Conservation (phyloP, 257 asterid genomes). For the Voacanga thouarsii region DNA sequence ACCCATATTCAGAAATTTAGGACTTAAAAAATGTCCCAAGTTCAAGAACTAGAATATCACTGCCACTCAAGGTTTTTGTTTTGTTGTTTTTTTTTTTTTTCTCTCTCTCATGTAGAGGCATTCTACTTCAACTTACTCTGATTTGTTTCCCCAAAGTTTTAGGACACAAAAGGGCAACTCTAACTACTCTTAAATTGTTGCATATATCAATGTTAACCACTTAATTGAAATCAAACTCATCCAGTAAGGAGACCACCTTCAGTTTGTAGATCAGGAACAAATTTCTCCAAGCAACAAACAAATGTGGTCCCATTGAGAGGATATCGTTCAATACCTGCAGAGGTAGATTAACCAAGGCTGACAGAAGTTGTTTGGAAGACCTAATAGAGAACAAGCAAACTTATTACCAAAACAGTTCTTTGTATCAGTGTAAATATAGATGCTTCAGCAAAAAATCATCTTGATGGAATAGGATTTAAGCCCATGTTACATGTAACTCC, state of each 20-base stretch:
- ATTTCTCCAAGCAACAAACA: constrained; percentile 81
- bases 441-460: background rate
- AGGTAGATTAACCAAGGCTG: constrained; percentile 91
- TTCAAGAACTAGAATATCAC: background rate
- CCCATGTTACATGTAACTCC: no score
- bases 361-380: constrained; percentile 94
- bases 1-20: background rate
- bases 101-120: background rate
- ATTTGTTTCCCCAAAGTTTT: background rate
- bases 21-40: background rate
- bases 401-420: background rate
- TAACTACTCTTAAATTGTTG: background rate
- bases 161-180: background rate
- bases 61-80: background rate
- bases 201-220: background rate
- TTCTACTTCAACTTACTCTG: no score
- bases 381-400: constrained; percentile 29
- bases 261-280: constrained; percentile 89
- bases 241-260: constrained; percentile 46
- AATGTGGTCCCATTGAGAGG: constrained; percentile 91
- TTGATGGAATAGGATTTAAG: background rate
- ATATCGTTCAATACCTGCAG: constrained; percentile 90
- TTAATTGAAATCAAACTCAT: background rate
- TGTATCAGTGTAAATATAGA: background rate
- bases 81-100: no score